Evolutionary conservation across 2,329 filamentous ascomycete genomes (phyloP).

Genomic region (Lecanosticta acicola): DNA sequence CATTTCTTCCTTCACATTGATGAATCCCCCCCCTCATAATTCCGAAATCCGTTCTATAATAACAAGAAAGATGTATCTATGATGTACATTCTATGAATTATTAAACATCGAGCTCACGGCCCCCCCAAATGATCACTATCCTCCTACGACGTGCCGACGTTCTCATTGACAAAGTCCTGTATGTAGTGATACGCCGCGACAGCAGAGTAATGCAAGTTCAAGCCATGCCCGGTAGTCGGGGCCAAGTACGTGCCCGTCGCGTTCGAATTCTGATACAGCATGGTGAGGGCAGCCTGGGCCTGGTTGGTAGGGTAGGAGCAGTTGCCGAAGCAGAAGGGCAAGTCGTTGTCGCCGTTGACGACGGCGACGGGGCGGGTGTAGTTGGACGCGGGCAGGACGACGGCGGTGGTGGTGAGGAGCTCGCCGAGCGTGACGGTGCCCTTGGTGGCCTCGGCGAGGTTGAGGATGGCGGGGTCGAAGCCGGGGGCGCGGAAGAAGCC

Average conservation of each 20-base stretch:
- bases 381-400: slow-evolving; percentile 13
- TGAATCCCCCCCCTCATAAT: no score
- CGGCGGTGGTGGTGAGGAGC: slow-evolving; percentile 23
- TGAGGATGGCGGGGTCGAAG: slow-evolving; percentile 27
- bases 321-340: slow-evolving; percentile 31
- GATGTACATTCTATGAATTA: not conserved
- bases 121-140: no score
- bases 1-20: no score
- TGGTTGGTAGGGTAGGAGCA: slow-evolving; percentile 26
- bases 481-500: slow-evolving; percentile 29
- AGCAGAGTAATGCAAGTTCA: slow-evolving; percentile 32
- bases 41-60: no score
- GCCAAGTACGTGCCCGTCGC: slow-evolving; percentile 23
- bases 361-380: slow-evolving; percentile 28
- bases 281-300: slow-evolving; percentile 17
- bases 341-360: slow-evolving; percentile 28
- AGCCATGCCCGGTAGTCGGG: slow-evolving; percentile 26
- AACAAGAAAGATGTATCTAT: no score
- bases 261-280: slow-evolving; percentile 20
- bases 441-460: slow-evolving; percentile 26
- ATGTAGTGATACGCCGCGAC: slow-evolving; percentile 25
- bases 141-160: slow-evolving; percentile 1
- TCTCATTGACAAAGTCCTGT: slow-evolving; percentile 23
- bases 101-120: no score
- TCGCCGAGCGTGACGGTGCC: slow-evolving; percentile 30